Evolutionary conservation across 305 asterid species (phyloP).

Genomic region (Fraxinus greggii): DNA sequence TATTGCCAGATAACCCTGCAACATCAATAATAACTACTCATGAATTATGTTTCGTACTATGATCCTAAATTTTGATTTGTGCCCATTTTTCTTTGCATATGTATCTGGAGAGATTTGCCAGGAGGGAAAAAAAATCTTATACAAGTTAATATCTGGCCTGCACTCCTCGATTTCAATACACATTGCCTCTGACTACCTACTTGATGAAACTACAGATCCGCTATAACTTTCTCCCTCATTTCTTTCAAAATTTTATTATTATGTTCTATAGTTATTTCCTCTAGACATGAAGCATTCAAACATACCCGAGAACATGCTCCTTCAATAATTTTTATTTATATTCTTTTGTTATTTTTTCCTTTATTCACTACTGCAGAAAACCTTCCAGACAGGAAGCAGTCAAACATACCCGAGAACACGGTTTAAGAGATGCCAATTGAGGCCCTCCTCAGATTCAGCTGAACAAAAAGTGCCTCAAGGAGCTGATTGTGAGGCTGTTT

Average conservation of each 20-base stretch:
- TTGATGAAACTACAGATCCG: slow-evolving; percentile 74
- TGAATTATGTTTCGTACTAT: not conserved
- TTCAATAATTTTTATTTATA: too few species aligned
- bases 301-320: not conserved
- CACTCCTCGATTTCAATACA: slow-evolving; percentile 92
- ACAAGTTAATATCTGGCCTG: slow-evolving; percentile 89
- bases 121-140: slow-evolving; percentile 72
- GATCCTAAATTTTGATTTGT: not conserved
- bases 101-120: slow-evolving; percentile 77
- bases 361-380: too few species aligned
- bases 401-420: too few species aligned
- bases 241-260: not conserved
- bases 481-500: too few species aligned
- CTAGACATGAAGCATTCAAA: not conserved
- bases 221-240: slow-evolving; percentile 30
- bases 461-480: too few species aligned
- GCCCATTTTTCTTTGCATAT: slow-evolving; percentile 46
- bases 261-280: not conserved
- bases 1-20: not conserved
- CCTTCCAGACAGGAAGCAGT: too few species aligned
- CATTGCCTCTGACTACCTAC: slow-evolving; percentile 81
- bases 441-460: too few species aligned
- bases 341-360: too few species aligned
- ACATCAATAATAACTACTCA: not conserved
- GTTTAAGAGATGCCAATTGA: too few species aligned